Base-by-base conservation (phyloP, 106 monocot genomes). In the Platanthera zijinensis region DNA sequence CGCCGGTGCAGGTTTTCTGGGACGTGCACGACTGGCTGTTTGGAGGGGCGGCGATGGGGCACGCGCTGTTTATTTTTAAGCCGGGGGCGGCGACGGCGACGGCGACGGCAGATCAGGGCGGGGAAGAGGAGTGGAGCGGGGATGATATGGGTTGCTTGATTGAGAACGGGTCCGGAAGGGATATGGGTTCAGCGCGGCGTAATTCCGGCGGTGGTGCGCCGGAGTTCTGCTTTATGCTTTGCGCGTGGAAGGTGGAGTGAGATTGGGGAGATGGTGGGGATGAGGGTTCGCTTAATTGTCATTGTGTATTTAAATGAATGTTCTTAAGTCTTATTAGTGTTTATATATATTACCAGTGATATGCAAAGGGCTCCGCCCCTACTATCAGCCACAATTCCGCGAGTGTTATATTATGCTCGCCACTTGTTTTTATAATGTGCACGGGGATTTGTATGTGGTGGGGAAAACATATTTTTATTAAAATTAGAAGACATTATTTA, bases 1-100 rank as follows among this genome's bases (percentile, higher is more conserved):
- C 66, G 52, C 89, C 92, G 30, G 87, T 99, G 69, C 89, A 94
- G 76, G 84, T 99, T 52, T 82, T 94, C 30, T 99, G 99, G 99
- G 99, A 99, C 52, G 94, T 92, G 52, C 90, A 99, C 25, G 91
- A 88, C 57, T 99, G 99, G 99, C 52, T 99, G 2, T 99, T 88
- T 57, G 78, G 73, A 1, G 46, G 71, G 13, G 69, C 82, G 5
- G 92, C 85, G 0, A 47, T 56, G 14, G 84, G 86, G 19, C 88
- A 92, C 10, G 94, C 88, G 0, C 21, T 87, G 39, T 94, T 99
- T 57, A 82, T 92, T 48, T 99, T 99, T 82, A 91, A 88, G 81
- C 85, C 89, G 0, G 86, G 82, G 9, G 25, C 66, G 21, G 3
- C 0, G 80, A 46, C 15, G 52, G 66, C 15, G 46, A 19, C 66